Percentiles rank a stretch among this genome's conserved stretches.
phyloP scores from a whole-genome alignment of 2,329 filamentous ascomycete genomes.

The Xylariaceae sp. region DNA sequence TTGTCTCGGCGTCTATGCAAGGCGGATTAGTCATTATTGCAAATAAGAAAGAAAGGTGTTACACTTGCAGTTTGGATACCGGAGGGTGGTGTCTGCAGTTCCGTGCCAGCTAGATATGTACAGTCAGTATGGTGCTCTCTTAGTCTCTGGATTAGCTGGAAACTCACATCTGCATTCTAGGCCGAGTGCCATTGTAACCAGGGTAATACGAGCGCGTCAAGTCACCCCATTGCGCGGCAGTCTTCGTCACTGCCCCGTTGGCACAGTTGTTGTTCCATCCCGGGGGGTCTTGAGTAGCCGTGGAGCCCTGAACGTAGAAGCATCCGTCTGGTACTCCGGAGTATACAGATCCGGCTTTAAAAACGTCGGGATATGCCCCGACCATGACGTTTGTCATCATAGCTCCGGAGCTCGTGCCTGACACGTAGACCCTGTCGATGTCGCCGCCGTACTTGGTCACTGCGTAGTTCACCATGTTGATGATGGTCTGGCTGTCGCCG shows the following conservation, averaged over 20 bases:
- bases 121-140: not conserved
- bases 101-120: constrained; percentile 39
- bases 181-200: constrained; percentile 41
- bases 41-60: too few relatives aligned
- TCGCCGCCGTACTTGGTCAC: constrained; percentile 33
- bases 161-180: constrained; percentile 36
- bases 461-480: constrained; percentile 35
- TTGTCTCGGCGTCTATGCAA: constrained; percentile 31
- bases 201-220: constrained; percentile 46
- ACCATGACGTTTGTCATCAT: constrained; percentile 38
- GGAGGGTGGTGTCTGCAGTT: constrained; percentile 36
- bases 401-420: constrained; percentile 31
- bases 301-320: constrained; percentile 31
- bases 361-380: constrained; percentile 47
- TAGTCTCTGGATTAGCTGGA: not conserved
- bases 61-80: constrained; percentile 34
- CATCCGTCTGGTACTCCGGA: constrained; percentile 42
- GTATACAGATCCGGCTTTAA: constrained; percentile 42
- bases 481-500: constrained; percentile 38
- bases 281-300: constrained; percentile 34
- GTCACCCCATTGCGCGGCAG: constrained; percentile 39
- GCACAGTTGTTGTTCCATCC: constrained; percentile 55
- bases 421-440: constrained; percentile 23
- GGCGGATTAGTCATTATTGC: not conserved
- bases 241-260: constrained; percentile 43